phyloP scores from a whole-genome alignment of 768 basidiomycete species.

The Podaxis sp. region DNA sequence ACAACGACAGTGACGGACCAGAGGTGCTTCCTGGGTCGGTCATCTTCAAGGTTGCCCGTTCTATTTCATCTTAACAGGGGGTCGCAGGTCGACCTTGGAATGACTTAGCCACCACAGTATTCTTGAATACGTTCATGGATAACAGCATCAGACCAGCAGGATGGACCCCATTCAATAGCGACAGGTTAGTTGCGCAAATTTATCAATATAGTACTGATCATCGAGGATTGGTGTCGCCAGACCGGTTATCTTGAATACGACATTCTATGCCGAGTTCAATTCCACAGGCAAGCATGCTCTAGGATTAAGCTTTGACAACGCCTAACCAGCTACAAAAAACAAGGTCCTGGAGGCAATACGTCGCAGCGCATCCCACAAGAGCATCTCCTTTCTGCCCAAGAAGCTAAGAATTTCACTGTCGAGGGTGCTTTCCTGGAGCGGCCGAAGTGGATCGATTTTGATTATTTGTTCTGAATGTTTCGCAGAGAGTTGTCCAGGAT shows the following conservation, averaged over 20 bases:
- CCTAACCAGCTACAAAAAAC: neutral
- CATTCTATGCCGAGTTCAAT: slow-evolving; percentile 57
- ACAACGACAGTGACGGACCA: slow-evolving; percentile 41
- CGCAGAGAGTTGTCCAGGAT: too few species aligned
- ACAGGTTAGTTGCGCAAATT: slow-evolving; percentile 30
- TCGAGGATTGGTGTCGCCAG: slow-evolving; percentile 23
- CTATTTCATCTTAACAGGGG: neutral
- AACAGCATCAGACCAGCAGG: slow-evolving; percentile 50
- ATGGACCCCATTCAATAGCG: slow-evolving; percentile 47
- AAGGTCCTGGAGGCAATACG: slow-evolving; percentile 57
- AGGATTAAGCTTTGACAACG: too few species aligned
- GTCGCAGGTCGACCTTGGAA: slow-evolving; percentile 59
- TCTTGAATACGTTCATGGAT: slow-evolving; percentile 57
- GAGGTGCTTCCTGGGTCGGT: slow-evolving; percentile 50
- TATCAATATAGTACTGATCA: neutral
- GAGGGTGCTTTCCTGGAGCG: slow-evolving; percentile 49
- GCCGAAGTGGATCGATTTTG: slow-evolving; percentile 58
- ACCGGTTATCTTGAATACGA: slow-evolving; percentile 48
- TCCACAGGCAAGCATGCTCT: slow-evolving; percentile 42
- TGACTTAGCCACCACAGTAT: slow-evolving; percentile 54
- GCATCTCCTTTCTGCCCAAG: slow-evolving; percentile 41
- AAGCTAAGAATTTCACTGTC: slow-evolving; percentile 44
- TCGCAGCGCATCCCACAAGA: slow-evolving; percentile 43
- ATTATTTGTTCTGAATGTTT: slow-evolving; percentile 35
- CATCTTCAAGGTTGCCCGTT: too few species aligned